Percentiles rank a stretch among this genome's conserved stretches.
Evolutionary conservation across 495 filamentous ascomycete species (phyloP).

Genomic region (Parathielavia hyrcaniae): DNA sequence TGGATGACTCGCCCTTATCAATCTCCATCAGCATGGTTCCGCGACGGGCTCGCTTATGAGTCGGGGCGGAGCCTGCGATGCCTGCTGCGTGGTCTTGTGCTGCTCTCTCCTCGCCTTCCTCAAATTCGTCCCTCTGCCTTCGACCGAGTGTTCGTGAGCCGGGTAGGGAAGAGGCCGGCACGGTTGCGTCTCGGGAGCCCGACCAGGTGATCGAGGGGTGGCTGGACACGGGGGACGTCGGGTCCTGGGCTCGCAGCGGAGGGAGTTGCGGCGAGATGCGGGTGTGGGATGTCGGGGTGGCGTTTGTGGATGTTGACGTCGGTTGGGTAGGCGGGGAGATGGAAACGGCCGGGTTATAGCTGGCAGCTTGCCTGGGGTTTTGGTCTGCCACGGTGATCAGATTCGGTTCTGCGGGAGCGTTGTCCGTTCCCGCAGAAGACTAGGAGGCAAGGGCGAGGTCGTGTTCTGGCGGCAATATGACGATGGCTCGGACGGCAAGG

Average conservation of each 20-base stretch:
- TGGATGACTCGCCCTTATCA: constrained; percentile 32
- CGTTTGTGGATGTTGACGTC: constrained; percentile 35
- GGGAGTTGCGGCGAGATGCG: constrained; percentile 18
- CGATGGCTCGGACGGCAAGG: background rate
- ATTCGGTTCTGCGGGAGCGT: constrained; percentile 29
- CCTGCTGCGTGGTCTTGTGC: constrained; percentile 7
- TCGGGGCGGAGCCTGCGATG: constrained; percentile 8
- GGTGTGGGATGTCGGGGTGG: constrained; percentile 27
- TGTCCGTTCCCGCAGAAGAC: constrained; percentile 26
- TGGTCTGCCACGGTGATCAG: constrained; percentile 36
- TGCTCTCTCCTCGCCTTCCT: constrained; percentile 20
- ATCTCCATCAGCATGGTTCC: constrained; percentile 32
- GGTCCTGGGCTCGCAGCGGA: constrained; percentile 19
- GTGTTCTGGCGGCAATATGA: constrained; percentile 2
- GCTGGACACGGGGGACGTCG: constrained; percentile 10
- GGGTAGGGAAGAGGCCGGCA: background rate
- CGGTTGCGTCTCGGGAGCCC: constrained; percentile 10
- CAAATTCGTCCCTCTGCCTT: constrained; percentile 22
- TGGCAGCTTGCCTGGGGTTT: constrained; percentile 25
- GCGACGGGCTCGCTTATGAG: constrained; percentile 25
- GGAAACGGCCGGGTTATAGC: constrained; percentile 32
- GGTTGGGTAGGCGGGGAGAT: constrained; percentile 41
- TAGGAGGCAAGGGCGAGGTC: constrained; percentile 2
- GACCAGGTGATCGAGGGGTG: background rate
- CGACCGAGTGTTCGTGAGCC: constrained; percentile 26